Evolutionary conservation across 1,139 yeast genomes (phyloP), one percentile per base, ranked within the genome.

Genomic region (Geotrichum cucujoidarum): DNA sequence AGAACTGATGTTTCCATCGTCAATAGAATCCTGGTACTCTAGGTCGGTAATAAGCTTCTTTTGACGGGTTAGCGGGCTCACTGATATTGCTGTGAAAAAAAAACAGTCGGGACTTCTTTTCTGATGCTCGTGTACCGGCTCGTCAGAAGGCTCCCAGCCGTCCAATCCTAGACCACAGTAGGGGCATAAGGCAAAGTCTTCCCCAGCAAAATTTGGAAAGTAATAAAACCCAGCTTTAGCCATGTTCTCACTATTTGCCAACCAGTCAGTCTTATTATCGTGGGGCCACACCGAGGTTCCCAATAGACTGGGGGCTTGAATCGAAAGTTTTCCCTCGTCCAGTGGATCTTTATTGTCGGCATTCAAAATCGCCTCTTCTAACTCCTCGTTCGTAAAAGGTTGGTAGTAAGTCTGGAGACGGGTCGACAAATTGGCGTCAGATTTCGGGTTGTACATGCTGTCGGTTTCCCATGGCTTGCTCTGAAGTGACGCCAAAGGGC

Each of bases 171-270:
- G 69, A 6, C 77, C 81, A 63, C 95, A 87, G 58, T 83, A 84
- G 53, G 81, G 72, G 58, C 95, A 87, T 11, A 75, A 72, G 0
- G 79, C 85, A n/a, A 78, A 67, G 60, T 85, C 95, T 54, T 81
- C 86, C 5, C 64, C 69, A 2, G 57, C 55, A 74, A 75, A 52
- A 75, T 75, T 61, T 70, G 95, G 95, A 13, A 78, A 71, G 63
- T 74, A 85, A 59, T 73, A 81, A 63, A 87, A 86, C 0, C 96
- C 96, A 24, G 78, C 72, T 31, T 72, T 74, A 1, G 88, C 86
- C 73, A 83, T 68, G 17, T 63, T 60, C 60, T 66, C 51, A 25
- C 70, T 62, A 0, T 75, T 72, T 0, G 84, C 78, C 7, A 57
- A 60, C 55, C 70, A 67, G n/a, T 66, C 68, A 6, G 63, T 57